phyloP scores from a whole-genome alignment of 164 flowering plant species.

The Houttuynia cordata region DNA sequence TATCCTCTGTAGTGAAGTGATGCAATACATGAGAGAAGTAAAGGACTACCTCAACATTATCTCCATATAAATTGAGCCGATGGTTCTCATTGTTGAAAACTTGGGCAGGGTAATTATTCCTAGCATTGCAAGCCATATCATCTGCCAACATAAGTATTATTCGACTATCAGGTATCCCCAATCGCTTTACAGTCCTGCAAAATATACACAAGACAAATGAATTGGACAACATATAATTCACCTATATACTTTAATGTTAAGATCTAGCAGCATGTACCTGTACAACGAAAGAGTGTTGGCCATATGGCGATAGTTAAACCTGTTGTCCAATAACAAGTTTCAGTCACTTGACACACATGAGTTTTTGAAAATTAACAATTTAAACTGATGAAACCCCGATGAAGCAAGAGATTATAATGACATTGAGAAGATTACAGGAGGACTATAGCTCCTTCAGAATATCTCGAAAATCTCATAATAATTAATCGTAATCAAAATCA shows the following conservation, averaged over 20 bases:
- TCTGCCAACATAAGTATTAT: conserved; percentile 98
- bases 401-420: too few species aligned
- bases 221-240: neutral
- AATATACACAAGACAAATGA: neutral
- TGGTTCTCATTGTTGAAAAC: conserved; percentile 99
- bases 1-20: neutral
- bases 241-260: neutral
- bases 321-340: conserved; percentile 14
- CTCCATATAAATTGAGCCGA: conserved; percentile 89
- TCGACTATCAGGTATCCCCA: conserved; percentile 98
- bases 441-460: too few species aligned
- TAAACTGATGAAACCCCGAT: neutral
- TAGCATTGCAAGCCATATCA: conserved; percentile 98
- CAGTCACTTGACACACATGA: neutral
- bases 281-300: conserved; percentile 94
- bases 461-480: too few species aligned
- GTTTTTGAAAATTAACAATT: too few species aligned
- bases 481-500: too few species aligned
- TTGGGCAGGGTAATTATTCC: conserved; percentile 94
- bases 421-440: too few species aligned
- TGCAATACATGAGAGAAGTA: neutral
- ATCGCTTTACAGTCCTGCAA: conserved; percentile 80
- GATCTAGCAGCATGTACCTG: conserved; percentile 35
- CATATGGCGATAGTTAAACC: conserved; percentile 99
- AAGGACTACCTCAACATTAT: conserved; percentile 77